Conservation (phyloP, 2,329 filamentous ascomycete species). For the Colletotrichum gigasporum region DNA sequence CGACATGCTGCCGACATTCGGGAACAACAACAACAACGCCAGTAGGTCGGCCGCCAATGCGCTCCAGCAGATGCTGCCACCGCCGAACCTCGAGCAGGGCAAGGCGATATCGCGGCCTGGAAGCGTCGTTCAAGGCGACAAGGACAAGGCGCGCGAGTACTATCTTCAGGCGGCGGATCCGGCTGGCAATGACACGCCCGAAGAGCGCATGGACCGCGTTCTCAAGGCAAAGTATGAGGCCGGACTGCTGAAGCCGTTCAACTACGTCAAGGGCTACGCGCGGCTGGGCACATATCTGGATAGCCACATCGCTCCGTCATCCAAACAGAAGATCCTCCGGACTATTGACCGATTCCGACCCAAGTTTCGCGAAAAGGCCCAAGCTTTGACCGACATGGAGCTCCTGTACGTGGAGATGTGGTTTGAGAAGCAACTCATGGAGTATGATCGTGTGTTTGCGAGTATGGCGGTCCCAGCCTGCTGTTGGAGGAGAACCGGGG, state of each 20-base stretch:
- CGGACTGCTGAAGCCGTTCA: slow-evolving; percentile 93
- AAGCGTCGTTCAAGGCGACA: slow-evolving; percentile 72
- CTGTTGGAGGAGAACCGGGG: slow-evolving; percentile 95
- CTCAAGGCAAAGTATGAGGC: slow-evolving; percentile 96
- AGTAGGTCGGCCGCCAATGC: slow-evolving; percentile 36
- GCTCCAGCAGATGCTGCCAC: slow-evolving; percentile 53
- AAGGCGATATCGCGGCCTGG: slow-evolving; percentile 69
- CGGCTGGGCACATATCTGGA: slow-evolving; percentile 92
- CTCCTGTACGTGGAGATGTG: slow-evolving; percentile 98
- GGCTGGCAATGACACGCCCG: slow-evolving; percentile 83
- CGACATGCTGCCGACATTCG: slow-evolving; percentile 60
- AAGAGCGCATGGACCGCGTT: slow-evolving; percentile 94
- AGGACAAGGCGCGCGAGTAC: slow-evolving; percentile 86
- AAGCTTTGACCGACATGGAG: slow-evolving; percentile 91
- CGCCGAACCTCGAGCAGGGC: slow-evolving; percentile 54
- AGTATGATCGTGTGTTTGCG: slow-evolving; percentile 97
- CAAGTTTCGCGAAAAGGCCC: slow-evolving; percentile 95
- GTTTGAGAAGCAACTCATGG: slow-evolving; percentile 96
- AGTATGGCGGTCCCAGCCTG: slow-evolving; percentile 99
- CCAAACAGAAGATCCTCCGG: slow-evolving; percentile 89
- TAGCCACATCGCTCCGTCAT: slow-evolving; percentile 81
- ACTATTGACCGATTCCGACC: slow-evolving; percentile 94
- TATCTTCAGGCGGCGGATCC: slow-evolving; percentile 98
- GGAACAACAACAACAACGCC: slow-evolving; percentile 42
- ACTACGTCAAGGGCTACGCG: slow-evolving; percentile 97